Evolutionary conservation across 2,329 filamentous ascomycete species (phyloP).

Genomic region (Colletotrichum simmondsii): DNA sequence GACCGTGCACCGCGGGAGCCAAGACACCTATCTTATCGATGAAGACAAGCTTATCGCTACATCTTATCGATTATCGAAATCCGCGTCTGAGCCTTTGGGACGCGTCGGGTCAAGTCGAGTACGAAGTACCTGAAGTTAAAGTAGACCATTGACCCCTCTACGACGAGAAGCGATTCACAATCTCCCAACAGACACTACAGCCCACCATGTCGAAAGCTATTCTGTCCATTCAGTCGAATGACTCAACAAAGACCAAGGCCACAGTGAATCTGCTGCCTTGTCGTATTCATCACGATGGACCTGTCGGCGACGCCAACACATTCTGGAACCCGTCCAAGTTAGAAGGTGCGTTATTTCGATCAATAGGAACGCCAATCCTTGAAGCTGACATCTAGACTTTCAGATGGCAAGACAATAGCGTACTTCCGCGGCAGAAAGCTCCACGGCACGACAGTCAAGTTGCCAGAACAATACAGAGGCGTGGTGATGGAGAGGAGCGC

Average conservation of each 20-base stretch:
- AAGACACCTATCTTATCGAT: conserved; percentile 18
- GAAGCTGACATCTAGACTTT: conserved; percentile 12
- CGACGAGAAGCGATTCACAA: neutral
- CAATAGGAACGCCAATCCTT: too few species aligned
- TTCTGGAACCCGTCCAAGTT: conserved; percentile 75
- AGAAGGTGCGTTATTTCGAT: conserved; percentile 50
- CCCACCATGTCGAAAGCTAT: conserved; percentile 55
- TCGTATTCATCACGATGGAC: conserved; percentile 81
- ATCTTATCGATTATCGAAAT: conserved; percentile 22
- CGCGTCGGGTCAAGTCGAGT: conserved; percentile 11
- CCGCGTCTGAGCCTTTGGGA: conserved; percentile 2
- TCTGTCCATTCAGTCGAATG: conserved; percentile 48
- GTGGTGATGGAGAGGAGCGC: conserved; percentile 64
- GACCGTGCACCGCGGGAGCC: conserved; percentile 16
- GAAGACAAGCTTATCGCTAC: conserved; percentile 14
- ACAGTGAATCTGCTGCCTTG: conserved; percentile 83
- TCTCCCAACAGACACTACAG: neutral
- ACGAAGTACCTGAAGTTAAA: neutral
- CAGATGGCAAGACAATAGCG: conserved; percentile 64
- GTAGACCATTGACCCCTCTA: neutral
- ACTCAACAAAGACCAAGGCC: conserved; percentile 46
- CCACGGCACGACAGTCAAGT: conserved; percentile 70
- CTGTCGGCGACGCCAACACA: conserved; percentile 69
- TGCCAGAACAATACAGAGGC: conserved; percentile 80
- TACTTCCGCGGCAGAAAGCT: conserved; percentile 87